A percentile compares a stretch with the other conserved stretches of the same genome.
Conservation (phyloP, 2,329 filamentous ascomycete genomes). For the Pyrenophora graminea region DNA sequence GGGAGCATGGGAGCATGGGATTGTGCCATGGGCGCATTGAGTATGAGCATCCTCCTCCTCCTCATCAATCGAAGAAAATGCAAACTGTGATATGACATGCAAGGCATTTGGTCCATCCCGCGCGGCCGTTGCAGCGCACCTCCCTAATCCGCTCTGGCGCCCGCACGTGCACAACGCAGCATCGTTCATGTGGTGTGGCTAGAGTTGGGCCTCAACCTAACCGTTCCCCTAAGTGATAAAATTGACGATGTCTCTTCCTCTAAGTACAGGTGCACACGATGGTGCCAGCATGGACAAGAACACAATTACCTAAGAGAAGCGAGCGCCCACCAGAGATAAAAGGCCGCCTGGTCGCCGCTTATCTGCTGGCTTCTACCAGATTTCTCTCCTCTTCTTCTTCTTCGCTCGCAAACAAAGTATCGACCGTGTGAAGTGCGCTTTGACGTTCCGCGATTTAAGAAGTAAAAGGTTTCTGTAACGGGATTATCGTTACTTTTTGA, state of each 20-base stretch:
- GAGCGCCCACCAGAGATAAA: conserved; percentile 37
- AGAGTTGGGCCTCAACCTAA: conserved; percentile 14
- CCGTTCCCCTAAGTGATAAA: conserved; percentile 40
- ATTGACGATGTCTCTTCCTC: conserved; percentile 30
- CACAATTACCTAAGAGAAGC: conserved; percentile 45
- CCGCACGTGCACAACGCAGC: too few species aligned
- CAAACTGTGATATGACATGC: too few species aligned
- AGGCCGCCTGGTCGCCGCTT: conserved; percentile 25
- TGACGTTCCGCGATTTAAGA: too few species aligned
- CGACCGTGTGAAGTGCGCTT: neutral
- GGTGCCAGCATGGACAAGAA: conserved; percentile 27
- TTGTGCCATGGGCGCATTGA: too few species aligned
- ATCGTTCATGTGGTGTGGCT: conserved; percentile 16
- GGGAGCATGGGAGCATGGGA: too few species aligned
- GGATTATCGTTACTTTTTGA: too few species aligned
- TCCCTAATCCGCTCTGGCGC: neutral
- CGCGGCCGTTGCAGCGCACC: neutral
- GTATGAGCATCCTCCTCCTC: too few species aligned
- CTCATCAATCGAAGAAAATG: too few species aligned
- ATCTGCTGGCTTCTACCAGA: conserved; percentile 2
- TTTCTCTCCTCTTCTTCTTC: neutral
- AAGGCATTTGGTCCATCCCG: too few species aligned
- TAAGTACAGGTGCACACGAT: conserved; percentile 43
- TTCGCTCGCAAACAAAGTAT: neutral
- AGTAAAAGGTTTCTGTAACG: too few species aligned